These are phyloP conservation scores for Pichia sp. DNA, from an alignment of 1,139 yeast species.

Conservation along the genomic window DNA sequence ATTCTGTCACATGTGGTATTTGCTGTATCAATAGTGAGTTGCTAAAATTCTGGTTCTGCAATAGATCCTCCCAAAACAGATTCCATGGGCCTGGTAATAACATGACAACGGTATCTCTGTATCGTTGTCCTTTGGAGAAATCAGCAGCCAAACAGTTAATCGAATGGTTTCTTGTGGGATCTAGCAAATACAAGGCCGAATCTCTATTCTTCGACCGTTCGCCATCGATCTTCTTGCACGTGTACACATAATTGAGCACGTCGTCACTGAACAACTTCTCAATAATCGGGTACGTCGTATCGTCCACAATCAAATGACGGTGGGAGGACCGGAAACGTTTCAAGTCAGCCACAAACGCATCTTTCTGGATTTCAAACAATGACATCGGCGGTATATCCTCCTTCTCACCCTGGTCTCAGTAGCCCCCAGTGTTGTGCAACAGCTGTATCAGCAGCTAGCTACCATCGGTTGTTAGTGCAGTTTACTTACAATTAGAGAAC, in stretches of 20 bases:
- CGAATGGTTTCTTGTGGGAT: conserved; percentile 46
- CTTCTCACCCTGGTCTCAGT: neutral
- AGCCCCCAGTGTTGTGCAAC: neutral
- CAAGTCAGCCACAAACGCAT: conserved; percentile 23
- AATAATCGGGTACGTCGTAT: conserved; percentile 35
- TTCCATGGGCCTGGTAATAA: conserved; percentile 49
- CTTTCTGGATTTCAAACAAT: conserved; percentile 24
- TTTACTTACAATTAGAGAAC: no score
- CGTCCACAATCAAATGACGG: conserved; percentile 42
- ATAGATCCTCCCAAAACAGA: conserved; percentile 24
- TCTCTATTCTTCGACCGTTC: conserved; percentile 48
- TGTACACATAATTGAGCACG: conserved; percentile 38
- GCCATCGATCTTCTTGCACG: conserved; percentile 51
- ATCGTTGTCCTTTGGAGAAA: conserved; percentile 51
- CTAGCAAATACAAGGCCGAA: conserved; percentile 52
- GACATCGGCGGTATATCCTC: conserved; percentile 18
- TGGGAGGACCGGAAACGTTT: conserved; percentile 26
- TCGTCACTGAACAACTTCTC: conserved; percentile 35
- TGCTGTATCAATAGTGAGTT: conserved; percentile 17
- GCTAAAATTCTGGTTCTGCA: conserved; percentile 19
- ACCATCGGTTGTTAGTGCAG: neutral
- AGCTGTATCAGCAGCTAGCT: neutral
- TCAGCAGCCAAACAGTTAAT: conserved; percentile 59
- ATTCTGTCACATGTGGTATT: conserved; percentile 22
- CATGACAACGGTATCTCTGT: conserved; percentile 53